phyloP scores from a whole-genome alignment of 345 rosid species.

The Ceriops zippeliana region DNA sequence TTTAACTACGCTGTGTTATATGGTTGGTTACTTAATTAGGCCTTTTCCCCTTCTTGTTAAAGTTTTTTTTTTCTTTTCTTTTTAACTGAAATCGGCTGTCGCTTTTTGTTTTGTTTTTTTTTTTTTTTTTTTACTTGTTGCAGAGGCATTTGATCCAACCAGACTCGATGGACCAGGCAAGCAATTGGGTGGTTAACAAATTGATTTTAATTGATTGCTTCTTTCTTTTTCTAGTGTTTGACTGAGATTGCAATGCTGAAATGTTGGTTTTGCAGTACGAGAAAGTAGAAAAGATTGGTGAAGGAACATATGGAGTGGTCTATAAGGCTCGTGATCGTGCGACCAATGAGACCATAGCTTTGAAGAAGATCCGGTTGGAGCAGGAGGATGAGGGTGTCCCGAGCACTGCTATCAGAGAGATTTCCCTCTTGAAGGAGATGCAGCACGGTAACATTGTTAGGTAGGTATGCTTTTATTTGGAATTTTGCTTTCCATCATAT shows the following conservation, averaged over 20 bases:
- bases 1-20: too few relatives aligned
- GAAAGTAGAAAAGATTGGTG: slow-evolving; percentile 98
- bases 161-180: too few relatives aligned
- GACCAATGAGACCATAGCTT: slow-evolving; percentile 84
- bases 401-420: slow-evolving; percentile 93
- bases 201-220: too few relatives aligned
- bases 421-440: slow-evolving; percentile 96
- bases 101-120: too few relatives aligned
- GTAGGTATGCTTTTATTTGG: slow-evolving; percentile 21
- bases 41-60: too few relatives aligned
- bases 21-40: too few relatives aligned
- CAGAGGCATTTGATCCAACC: too few relatives aligned
- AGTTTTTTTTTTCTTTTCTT: too few relatives aligned
- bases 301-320: slow-evolving; percentile 97
- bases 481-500: neutral
- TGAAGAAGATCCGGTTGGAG: slow-evolving; percentile 95
- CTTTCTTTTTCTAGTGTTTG: neutral
- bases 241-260: neutral
- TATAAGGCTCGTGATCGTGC: slow-evolving; percentile 86
- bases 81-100: too few relatives aligned
- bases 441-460: slow-evolving; percentile 95
- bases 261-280: slow-evolving; percentile 51
- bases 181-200: too few relatives aligned
- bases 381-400: slow-evolving; percentile 99
- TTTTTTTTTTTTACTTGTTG: too few relatives aligned